A percentile compares a stretch with the other conserved stretches of the same genome.
Evolutionary conservation across 2,329 filamentous ascomycete species (phyloP).

Genomic region (Venturia asperata): DNA sequence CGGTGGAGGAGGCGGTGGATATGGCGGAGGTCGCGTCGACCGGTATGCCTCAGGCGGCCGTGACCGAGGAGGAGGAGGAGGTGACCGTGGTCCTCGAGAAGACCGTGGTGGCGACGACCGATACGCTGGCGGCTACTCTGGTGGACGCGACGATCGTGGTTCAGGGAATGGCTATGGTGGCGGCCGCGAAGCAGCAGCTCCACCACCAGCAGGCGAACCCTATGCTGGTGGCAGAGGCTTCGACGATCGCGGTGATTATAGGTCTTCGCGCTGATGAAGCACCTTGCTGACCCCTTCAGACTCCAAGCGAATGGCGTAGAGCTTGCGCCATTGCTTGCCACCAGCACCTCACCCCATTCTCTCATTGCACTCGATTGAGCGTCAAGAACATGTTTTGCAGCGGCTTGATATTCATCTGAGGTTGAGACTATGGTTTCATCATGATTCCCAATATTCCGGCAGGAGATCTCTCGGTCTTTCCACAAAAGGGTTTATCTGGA

Average conservation of each 20-base stretch:
- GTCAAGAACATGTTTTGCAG: background rate
- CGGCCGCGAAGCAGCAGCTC: constrained; percentile 19
- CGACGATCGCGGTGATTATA: constrained; percentile 27
- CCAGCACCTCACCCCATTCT: background rate
- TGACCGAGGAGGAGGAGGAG: constrained; percentile 24
- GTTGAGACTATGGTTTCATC: constrained; percentile 13
- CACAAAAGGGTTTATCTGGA: constrained; percentile 15
- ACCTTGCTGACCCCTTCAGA: constrained; percentile 24
- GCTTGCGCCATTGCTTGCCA: constrained; percentile 4
- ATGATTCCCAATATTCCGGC: constrained; percentile 14
- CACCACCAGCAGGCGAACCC: constrained; percentile 23
- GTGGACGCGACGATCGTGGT: constrained; percentile 30
- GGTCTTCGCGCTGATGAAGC: constrained; percentile 26
- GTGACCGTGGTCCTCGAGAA: constrained; percentile 31
- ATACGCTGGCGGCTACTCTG: constrained; percentile 23
- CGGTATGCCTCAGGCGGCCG: constrained; percentile 27
- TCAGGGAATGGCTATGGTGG: constrained; percentile 33
- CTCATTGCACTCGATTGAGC: background rate
- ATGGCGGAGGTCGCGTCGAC: constrained; percentile 18
- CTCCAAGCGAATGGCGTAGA: constrained; percentile 23
- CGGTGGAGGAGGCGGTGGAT: constrained; percentile 23
- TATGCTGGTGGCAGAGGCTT: constrained; percentile 24
- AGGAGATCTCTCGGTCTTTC: background rate
- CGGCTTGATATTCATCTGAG: constrained; percentile 6
- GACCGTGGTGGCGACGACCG: constrained; percentile 12